Evolutionary conservation across 2,329 filamentous ascomycete genomes (phyloP), one percentile per base, ranked within the genome.

Genomic region (Fusarium phyllophilum): DNA sequence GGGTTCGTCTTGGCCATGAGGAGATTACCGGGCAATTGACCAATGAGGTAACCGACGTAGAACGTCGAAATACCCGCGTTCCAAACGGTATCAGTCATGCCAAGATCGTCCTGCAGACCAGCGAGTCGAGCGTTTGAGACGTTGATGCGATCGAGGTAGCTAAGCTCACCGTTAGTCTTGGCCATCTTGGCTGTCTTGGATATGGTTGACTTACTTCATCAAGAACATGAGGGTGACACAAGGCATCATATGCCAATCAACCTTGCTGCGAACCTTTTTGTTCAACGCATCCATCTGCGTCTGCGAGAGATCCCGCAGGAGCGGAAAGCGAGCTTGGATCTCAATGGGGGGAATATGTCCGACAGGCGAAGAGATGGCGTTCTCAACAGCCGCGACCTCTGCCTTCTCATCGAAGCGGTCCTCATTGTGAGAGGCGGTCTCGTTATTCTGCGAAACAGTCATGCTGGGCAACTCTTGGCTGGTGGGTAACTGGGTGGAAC

Each of bases 71-170:
- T 86, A 39, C 78, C 85, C 48, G 82, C 76, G 20, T 78, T 81
- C 79, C 85, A 87, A 36, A 83, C 74, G 0, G 75, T 81, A 42
- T 82, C 79, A 20, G 70, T 73, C 75, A 84, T 82, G 54, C 75
- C 56, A 5, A 86, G 77, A 69, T 84, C 83, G 15, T 78, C 66
- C 63, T 83, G 79, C 31, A 84, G 79, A 13, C 82, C 81, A 13
- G 81, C 82, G 12, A 84, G 79, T 36, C 81, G 80, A 13, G 83
- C 82, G 66, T 84, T 84, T 58, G 85, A 86, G 26, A 88, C 85
- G 70, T 88, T 88, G 46, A 86, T 86, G 56, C 86, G 82, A 71
- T 87, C 86, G 41, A 88, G 82, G 75, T 87, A 88, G 76, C 85
- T 87, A 31, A 36, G 29, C 20, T 14, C 10, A 22, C 8, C 0